Percentiles rank a stretch among this genome's conserved stretches.
Conservation (phyloP, 1,284 basidiomycete genomes). For the Irpex rosettiformis region DNA sequence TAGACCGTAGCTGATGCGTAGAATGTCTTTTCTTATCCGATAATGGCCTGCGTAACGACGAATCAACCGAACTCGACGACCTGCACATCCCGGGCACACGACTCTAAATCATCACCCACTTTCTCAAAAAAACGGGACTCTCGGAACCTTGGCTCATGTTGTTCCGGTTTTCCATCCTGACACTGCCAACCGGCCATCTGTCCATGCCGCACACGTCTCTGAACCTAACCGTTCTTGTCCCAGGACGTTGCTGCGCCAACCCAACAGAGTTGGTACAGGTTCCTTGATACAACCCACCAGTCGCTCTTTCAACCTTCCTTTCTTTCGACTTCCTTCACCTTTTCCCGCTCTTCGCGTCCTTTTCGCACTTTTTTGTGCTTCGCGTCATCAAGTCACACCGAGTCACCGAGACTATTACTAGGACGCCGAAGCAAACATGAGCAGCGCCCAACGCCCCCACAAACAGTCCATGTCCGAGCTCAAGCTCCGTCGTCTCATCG, state of each 20-base stretch:
- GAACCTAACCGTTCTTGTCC: background rate
- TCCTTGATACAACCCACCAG: conserved; percentile 3
- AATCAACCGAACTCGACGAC: background rate
- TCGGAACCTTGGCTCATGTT: background rate
- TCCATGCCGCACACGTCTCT: background rate
- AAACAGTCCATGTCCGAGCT: conserved; percentile 80
- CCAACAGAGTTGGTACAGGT: background rate
- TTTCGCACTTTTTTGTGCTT: conserved; percentile 4
- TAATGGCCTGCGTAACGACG: background rate
- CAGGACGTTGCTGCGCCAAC: background rate
- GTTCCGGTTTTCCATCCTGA: background rate
- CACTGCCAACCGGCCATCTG: background rate
- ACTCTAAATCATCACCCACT: background rate
- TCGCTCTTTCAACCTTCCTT: conserved; percentile 8
- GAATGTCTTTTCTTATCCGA: background rate
- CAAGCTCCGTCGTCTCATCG: conserved; percentile 75
- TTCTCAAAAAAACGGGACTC: background rate
- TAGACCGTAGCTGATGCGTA: background rate
- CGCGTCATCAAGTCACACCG: no score
- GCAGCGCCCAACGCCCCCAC: conserved; percentile 24
- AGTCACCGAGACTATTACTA: no score
- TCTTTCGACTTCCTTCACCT: background rate
- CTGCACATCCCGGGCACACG: background rate
- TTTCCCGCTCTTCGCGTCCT: conserved; percentile 1
- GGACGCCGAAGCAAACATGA: conserved; percentile 29